Conservation (phyloP, 1,139 yeast species). For the Geotrichum candidum region DNA sequence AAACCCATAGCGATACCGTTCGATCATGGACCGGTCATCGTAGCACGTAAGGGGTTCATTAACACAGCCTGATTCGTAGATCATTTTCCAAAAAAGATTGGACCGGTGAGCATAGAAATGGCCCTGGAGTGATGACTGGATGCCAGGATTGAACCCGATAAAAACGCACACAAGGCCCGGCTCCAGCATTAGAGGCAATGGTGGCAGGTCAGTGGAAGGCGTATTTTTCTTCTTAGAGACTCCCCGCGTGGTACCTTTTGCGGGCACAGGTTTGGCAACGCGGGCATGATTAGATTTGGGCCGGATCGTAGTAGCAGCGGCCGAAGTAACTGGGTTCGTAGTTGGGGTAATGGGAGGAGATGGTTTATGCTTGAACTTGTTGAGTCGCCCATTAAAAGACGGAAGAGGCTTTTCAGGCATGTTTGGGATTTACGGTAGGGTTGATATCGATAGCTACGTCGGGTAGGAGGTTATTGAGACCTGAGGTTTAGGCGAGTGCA, state of each 20-base stretch:
- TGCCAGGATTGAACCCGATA: slow-evolving; percentile 72
- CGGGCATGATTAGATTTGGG: background rate
- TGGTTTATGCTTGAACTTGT: slow-evolving; percentile 9
- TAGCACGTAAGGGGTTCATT: slow-evolving; percentile 31
- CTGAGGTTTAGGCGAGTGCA: no score
- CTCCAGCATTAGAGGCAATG: slow-evolving; percentile 37
- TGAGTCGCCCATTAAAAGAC: slow-evolving; percentile 18
- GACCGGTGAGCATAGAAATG: slow-evolving; percentile 73
- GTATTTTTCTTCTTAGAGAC: background rate
- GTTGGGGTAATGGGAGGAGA: background rate
- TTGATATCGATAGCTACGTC: background rate
- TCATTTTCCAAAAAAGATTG: slow-evolving; percentile 63
- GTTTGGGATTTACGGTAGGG: background rate
- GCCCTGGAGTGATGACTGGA: slow-evolving; percentile 54
- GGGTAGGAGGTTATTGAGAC: no score
- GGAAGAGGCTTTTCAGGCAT: slow-evolving; percentile 15
- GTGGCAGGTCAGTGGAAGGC: slow-evolving; percentile 25
- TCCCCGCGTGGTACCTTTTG: background rate
- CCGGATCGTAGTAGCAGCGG: background rate
- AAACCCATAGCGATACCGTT: slow-evolving; percentile 53
- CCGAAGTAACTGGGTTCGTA: background rate
- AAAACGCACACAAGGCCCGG: slow-evolving; percentile 44
- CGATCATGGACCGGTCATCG: slow-evolving; percentile 43
- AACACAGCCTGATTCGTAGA: slow-evolving; percentile 50
- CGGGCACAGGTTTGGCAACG: background rate